Conservation (phyloP, 2,329 filamentous ascomycete species). For the Trichoderma harzianum region DNA sequence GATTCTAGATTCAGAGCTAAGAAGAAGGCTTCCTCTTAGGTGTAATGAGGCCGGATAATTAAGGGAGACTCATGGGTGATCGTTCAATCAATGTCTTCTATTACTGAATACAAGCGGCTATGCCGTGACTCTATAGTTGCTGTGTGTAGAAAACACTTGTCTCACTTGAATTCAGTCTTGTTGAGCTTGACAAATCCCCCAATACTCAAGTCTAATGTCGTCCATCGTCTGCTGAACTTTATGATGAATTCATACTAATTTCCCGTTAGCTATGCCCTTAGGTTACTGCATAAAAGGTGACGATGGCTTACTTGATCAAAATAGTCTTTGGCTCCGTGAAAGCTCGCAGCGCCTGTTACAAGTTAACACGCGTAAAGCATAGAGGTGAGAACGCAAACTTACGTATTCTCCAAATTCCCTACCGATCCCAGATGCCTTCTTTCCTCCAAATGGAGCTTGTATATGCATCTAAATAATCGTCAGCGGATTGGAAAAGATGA, state of each 20-base stretch:
- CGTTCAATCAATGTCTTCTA: not conserved
- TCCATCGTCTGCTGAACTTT: not conserved
- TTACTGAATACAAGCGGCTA: not conserved
- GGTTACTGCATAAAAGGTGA: not conserved
- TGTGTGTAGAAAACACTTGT: not conserved
- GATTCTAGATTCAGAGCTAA: not conserved
- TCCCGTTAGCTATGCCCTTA: not conserved
- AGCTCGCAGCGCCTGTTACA: not conserved
- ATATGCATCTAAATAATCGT: not conserved
- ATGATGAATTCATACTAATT: not conserved
- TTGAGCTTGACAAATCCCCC: not conserved
- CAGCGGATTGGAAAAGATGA: not conserved
- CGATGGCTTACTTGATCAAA: not conserved
- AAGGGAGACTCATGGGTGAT: not conserved
- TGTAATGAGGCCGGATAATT: not conserved
- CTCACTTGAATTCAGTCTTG: not conserved
- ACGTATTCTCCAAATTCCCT: not conserved
- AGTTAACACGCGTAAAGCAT: not conserved
- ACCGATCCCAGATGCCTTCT: not conserved
- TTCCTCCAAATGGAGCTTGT: constrained; percentile 6
- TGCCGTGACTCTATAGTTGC: not conserved
- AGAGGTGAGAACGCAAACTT: not conserved
- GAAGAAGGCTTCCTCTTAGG: not conserved
- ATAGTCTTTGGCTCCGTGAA: constrained; percentile 2
- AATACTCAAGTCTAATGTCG: not conserved